A percentile compares a stretch with the other conserved stretches of the same genome.
phyloP scores from a whole-genome alignment of 2,329 filamentous ascomycete genomes.

The Dactylellina leptospora region DNA sequence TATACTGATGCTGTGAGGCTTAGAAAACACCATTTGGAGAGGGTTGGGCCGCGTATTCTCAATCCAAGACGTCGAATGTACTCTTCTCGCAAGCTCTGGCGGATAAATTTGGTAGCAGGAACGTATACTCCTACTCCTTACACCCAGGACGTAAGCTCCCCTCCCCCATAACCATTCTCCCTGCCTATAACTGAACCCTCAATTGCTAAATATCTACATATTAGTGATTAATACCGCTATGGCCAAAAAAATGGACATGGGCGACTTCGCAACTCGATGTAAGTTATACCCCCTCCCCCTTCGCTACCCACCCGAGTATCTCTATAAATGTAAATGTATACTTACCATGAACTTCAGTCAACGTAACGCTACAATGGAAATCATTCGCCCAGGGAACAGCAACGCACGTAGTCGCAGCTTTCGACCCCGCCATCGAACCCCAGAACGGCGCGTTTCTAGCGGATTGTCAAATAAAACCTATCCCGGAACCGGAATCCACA shows the following conservation, averaged over 20 bases:
- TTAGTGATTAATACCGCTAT: constrained; percentile 53
- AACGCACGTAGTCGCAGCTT: constrained; percentile 62
- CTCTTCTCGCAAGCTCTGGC: constrained; percentile 62
- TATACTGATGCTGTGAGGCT: not conserved
- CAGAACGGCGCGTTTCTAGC: constrained; percentile 38
- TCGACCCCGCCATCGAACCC: constrained; percentile 61
- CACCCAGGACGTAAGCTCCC: constrained; percentile 61
- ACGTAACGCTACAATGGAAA: constrained; percentile 58
- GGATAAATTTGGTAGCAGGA: constrained; percentile 58
- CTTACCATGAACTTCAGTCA: no score
- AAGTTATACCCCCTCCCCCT: not conserved
- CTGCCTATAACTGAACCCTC: not conserved
- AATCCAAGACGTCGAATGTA: constrained; percentile 67
- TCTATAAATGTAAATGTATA: no score
- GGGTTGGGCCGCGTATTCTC: constrained; percentile 63
- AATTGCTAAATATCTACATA: not conserved
- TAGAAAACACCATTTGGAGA: constrained; percentile 59
- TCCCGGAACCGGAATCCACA: constrained; percentile 22
- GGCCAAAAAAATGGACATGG: constrained; percentile 56
- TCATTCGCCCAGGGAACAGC: constrained; percentile 60
- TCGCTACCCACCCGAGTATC: no score
- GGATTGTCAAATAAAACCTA: constrained; percentile 45
- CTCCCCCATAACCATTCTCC: not conserved
- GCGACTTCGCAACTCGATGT: constrained; percentile 27
- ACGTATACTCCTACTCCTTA: constrained; percentile 61